A percentile compares a stretch with the other conserved stretches of the same genome.
Conservation (phyloP, 2,329 filamentous ascomycete species). For the Leptographium radiaticola region DNA sequence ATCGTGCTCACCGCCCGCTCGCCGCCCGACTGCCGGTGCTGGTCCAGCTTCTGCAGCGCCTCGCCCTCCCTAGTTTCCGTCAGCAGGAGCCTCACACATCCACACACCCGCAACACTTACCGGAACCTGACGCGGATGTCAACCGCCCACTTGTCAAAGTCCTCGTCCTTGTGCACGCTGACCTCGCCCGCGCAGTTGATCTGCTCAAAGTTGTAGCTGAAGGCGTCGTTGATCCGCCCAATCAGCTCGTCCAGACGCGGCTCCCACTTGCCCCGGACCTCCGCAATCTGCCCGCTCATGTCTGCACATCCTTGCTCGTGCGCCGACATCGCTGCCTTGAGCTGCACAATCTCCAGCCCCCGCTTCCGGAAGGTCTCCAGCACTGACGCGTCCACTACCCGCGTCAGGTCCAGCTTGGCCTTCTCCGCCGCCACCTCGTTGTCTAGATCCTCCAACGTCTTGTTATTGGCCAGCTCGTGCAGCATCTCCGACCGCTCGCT, state of each 20-base stretch:
- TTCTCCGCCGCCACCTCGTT: conserved; percentile 61
- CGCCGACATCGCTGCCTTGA: conserved; percentile 43
- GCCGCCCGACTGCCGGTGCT: conserved; percentile 89
- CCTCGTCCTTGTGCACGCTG: conserved; percentile 72
- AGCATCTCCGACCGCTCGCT: conserved; percentile 28
- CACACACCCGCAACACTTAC: conserved; percentile 31
- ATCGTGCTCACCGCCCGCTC: conserved; percentile 95
- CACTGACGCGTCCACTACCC: conserved; percentile 61
- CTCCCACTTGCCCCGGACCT: conserved; percentile 66
- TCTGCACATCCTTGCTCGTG: conserved; percentile 41
- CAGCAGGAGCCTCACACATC: not conserved
- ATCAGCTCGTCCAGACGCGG: conserved; percentile 68
- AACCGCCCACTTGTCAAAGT: conserved; percentile 90
- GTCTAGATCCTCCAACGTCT: conserved; percentile 51
- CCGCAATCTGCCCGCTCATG: conserved; percentile 44
- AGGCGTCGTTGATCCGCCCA: conserved; percentile 73
- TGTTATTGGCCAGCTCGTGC: conserved; percentile 29
- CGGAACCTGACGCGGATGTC: conserved; percentile 93
- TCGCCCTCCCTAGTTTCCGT: conserved; percentile 54
- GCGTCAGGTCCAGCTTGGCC: conserved; percentile 66
- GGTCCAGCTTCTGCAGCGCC: conserved; percentile 69
- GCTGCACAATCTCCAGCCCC: conserved; percentile 52
- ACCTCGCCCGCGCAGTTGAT: conserved; percentile 94
- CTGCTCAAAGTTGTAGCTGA: conserved; percentile 83
- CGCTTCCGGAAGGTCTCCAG: conserved; percentile 68